Conservation (phyloP, 2,329 filamentous ascomycete species). For the Ophiostoma pallidulum region DNA sequence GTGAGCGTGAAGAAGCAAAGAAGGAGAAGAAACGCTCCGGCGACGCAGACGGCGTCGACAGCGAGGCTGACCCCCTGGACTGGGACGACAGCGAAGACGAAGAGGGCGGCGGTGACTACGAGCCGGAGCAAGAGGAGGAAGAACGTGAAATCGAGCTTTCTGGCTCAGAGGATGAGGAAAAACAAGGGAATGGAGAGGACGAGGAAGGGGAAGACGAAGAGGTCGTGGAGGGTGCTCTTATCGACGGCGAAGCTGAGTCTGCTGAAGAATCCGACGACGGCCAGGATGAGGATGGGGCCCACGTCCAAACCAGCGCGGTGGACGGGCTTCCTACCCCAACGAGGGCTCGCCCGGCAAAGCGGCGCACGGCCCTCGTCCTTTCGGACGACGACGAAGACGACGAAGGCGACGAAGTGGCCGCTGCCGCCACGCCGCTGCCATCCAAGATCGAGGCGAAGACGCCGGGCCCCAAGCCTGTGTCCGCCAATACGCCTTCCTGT, state of each 20-base stretch:
- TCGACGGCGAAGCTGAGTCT: constrained; percentile 15
- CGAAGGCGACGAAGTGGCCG: constrained; percentile 17
- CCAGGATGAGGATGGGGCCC: constrained; percentile 22
- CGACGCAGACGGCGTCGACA: constrained; percentile 50
- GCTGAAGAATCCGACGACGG: constrained; percentile 26
- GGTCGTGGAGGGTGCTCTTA: constrained; percentile 19
- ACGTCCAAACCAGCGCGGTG: background rate
- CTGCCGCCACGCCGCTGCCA: background rate
- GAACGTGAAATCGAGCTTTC: constrained; percentile 4
- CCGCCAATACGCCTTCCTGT: constrained; percentile 33
- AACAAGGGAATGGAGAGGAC: background rate
- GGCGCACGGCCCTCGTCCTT: constrained; percentile 40
- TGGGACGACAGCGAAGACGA: constrained; percentile 32
- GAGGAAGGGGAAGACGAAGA: constrained; percentile 18
- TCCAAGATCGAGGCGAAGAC: constrained; percentile 27
- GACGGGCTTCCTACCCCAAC: constrained; percentile 8
- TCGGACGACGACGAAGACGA: constrained; percentile 57
- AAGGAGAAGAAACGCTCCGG: constrained; percentile 45
- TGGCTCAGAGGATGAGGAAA: constrained; percentile 13
- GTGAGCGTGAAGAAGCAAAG: constrained; percentile 66
- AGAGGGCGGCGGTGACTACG: constrained; percentile 17
- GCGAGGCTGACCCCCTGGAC: constrained; percentile 25
- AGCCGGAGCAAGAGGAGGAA: constrained; percentile 15
- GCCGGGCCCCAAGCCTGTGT: constrained; percentile 35
- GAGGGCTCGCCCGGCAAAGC: constrained; percentile 35